Evolutionary conservation across 441 rosid genomes (phyloP), one percentile per base, ranked within the genome.

Genomic region (Adansonia rubrostipa): DNA sequence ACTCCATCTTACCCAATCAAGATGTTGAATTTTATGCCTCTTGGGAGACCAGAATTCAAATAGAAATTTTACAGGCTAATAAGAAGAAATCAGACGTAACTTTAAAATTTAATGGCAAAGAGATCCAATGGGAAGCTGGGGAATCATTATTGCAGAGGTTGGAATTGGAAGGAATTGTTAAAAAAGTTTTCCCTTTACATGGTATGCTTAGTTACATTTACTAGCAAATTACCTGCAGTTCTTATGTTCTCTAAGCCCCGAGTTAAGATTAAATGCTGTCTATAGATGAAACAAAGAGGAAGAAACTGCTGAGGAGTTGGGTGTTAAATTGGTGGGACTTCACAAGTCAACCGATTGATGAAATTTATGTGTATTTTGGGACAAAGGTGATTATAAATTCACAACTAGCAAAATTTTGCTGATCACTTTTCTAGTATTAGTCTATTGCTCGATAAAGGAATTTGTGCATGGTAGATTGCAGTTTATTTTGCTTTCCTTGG

Each of bases 401-500:
- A 56, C n/a, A 33, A 17, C 50, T 33, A 17, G 28, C 64, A n/a
- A 9, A 20, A 3, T 68, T 68, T 65, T 64, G 48, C 69, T 9
- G 20, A 67, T 67, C 22, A 3, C 22, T 33, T 54, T 78, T 71
- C 0, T 36, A 36, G 17, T 76, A 47, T 36, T 51, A 33, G 61
- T 71, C 42, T 71, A 69, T 20, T 73, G 50, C 68, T 75, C 83
- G 76, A 84, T 81, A 62, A 22, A 44, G 80, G 54, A n/a, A 66
- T 77, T 78, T 74, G 63, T 81, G 19, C 64, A 74, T 75, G 78
- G 77, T 84, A 92, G 99, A 89, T 92, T 84, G 98, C 97, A 60
- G 84, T 92, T 80, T 96, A 93, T 83, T 96, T 92, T 85, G 79
- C 99, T 62, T 96, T 96, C 82, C 91, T 96, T 68, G 95, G 93